phyloP scores from a whole-genome alignment of 768 basidiomycete species.

The Boletus coccyginus region DNA sequence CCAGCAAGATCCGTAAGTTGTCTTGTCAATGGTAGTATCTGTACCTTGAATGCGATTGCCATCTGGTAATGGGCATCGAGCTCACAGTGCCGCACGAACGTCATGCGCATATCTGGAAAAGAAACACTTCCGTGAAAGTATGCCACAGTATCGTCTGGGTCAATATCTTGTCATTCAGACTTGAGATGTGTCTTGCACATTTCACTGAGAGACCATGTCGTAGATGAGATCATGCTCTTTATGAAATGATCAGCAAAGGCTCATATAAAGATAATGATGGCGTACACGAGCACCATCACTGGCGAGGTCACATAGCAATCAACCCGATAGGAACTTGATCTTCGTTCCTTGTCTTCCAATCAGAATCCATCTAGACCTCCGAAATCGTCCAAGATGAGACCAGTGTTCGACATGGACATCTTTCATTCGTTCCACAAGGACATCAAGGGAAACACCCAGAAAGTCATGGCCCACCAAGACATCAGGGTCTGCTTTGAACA shows the following conservation, averaged over 20 bases:
- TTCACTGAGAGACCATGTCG: conserved; percentile 97
- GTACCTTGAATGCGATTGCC: conserved; percentile 93
- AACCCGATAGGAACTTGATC: conserved; percentile 76
- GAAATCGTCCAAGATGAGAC: conserved; percentile 90
- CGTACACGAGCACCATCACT: conserved; percentile 91
- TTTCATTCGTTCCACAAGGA: conserved; percentile 86
- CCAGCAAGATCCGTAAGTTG: conserved; percentile 96
- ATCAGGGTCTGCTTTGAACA: conserved; percentile 90
- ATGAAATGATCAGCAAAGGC: neutral
- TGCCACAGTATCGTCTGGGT: conserved; percentile 88
- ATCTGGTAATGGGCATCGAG: conserved; percentile 96
- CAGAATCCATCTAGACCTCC: conserved; percentile 76
- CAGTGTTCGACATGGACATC: conserved; percentile 91
- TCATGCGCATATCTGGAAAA: conserved; percentile 73
- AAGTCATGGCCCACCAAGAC: conserved; percentile 95
- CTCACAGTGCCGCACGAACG: conserved; percentile 91
- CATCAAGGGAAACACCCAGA: conserved; percentile 83
- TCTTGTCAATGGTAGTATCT: conserved; percentile 86
- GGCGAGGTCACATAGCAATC: conserved; percentile 88
- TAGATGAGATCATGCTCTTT: conserved; percentile 94
- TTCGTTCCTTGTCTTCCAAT: conserved; percentile 85
- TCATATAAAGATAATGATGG: neutral
- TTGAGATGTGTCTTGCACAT: conserved; percentile 93
- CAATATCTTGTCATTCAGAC: conserved; percentile 87
- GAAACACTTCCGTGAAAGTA: conserved; percentile 85